Conservation (phyloP, 257 asterid genomes). For the Solanum paucissectum region DNA sequence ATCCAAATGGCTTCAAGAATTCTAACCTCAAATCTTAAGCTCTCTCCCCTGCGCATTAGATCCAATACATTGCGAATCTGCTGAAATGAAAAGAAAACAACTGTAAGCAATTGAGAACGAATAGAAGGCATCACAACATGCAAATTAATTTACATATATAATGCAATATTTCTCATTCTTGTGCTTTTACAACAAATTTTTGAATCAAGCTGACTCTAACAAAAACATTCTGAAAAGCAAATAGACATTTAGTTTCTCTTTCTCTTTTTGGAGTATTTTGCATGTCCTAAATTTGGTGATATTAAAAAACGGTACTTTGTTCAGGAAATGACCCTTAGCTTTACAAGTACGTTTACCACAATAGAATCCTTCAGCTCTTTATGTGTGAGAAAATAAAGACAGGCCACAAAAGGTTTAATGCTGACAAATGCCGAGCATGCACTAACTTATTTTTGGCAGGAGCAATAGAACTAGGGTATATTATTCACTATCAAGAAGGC, state of each 20-base stretch:
- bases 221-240: not conserved
- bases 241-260: not conserved
- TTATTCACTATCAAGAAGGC: not conserved
- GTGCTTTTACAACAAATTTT: not conserved
- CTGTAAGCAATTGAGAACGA: not conserved
- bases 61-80: constrained; percentile 94
- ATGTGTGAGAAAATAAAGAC: not conserved
- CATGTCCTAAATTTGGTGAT: not conserved
- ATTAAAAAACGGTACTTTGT: not conserved
- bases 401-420: not conserved
- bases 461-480: not conserved
- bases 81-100: constrained; percentile 3
- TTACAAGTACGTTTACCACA: not conserved
- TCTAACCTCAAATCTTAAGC: constrained; percentile 79
- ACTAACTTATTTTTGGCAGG: not conserved
- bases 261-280: not conserved
- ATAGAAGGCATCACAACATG: not conserved
- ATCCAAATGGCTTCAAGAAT: not conserved
- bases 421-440: not conserved
- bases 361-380: not conserved
- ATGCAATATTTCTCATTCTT: not conserved
- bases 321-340: not conserved
- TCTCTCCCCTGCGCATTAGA: constrained; percentile 92
- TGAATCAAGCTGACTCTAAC: not conserved
- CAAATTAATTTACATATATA: not conserved